Base-by-base conservation (phyloP, 768 basidiomycete genomes). In the Kwoniella botswanensis region DNA sequence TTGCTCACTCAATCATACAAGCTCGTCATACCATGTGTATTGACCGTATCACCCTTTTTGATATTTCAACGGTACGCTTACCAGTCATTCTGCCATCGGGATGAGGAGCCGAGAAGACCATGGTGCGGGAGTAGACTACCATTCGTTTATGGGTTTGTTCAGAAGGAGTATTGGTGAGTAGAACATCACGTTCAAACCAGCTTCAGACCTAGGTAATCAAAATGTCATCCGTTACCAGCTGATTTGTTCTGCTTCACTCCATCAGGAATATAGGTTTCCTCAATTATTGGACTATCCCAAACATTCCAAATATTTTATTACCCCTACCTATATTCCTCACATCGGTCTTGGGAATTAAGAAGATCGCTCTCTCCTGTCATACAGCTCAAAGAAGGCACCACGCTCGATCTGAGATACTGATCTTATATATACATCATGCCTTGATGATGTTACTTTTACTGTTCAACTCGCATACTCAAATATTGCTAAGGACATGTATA, bases 291-390 rank as follows among this genome's bases (percentile, higher is more conserved):
- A 90, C 90, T 0, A 71, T 85, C 24, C 84, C 87, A 41, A 95
- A 99, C 83, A 76, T 93, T 2, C 97, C 97, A 57, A 97, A 98
- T 83, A 92, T 98, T 79, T 73, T 93, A 70, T 86, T 98, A 67
- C 89, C 91, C 17, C 77, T 88, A 0, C 96, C 96, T 0, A 86
- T 91, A 0, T 87, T 96, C 64, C 53, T 84, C 60, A 84, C 82
- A 43, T 82, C 79, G 17, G 87, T 71, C 84, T 90, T 5, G 42
- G 89, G 88, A 21, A 79, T 71, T 3, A 55, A 29, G 77, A 67
- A 67, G 60, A 41, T 35, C 62, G 4, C 24, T 21, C 13, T 15
- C 65, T 13, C 35, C 35, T 35, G 35, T 35, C 35, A 35, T 35
- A 35, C 35, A 35, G 35, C 35, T 35, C 35, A 35, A 35, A 35